These are phyloP conservation scores for Ustilago nuda DNA, from an alignment of 1,284 basidiomycete genomes.

Conservation along the genomic window DNA sequence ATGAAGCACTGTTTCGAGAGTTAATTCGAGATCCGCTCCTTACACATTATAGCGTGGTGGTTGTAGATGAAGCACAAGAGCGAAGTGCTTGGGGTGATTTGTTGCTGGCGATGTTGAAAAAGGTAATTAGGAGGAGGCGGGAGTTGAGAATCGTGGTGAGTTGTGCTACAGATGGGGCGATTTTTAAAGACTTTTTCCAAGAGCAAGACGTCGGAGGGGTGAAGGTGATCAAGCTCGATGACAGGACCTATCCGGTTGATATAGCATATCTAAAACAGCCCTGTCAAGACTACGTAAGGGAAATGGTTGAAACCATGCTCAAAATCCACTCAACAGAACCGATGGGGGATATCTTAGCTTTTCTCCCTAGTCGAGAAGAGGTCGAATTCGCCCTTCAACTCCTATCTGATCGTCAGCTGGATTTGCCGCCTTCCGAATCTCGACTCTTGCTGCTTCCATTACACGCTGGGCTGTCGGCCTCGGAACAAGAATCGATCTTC, in stretches of 20 bases:
- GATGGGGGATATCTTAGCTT: slow-evolving; percentile 71
- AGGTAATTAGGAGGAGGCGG: slow-evolving; percentile 86
- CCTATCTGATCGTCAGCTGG: slow-evolving; percentile 80
- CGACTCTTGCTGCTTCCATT: slow-evolving; percentile 78
- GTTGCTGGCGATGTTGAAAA: slow-evolving; percentile 70
- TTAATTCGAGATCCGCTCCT: slow-evolving; percentile 61
- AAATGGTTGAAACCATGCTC: slow-evolving; percentile 69
- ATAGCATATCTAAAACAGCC: slow-evolving; percentile 69
- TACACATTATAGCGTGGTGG: slow-evolving; percentile 67
- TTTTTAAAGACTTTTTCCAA: slow-evolving; percentile 86
- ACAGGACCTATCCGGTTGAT: slow-evolving; percentile 69
- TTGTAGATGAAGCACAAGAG: slow-evolving; percentile 72
- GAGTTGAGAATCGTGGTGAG: slow-evolving; percentile 90
- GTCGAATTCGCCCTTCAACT: slow-evolving; percentile 83
- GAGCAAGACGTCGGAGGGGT: slow-evolving; percentile 28
- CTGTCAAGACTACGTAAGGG: slow-evolving; percentile 67
- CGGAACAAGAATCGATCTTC: slow-evolving; percentile 88
- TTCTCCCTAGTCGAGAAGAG: slow-evolving; percentile 70
- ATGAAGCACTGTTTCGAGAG: slow-evolving; percentile 62
- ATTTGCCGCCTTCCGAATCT: slow-evolving; percentile 75
- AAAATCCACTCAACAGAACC: slow-evolving; percentile 73
- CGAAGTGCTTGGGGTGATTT: slow-evolving; percentile 70
- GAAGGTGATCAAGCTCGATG: slow-evolving; percentile 69
- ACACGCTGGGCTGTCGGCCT: slow-evolving; percentile 85
- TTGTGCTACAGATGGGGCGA: slow-evolving; percentile 91